These are phyloP conservation scores for Penicillium fuscoglaucum DNA, from an alignment of 2,329 filamentous ascomycete genomes.

Conservation along the genomic window DNA sequence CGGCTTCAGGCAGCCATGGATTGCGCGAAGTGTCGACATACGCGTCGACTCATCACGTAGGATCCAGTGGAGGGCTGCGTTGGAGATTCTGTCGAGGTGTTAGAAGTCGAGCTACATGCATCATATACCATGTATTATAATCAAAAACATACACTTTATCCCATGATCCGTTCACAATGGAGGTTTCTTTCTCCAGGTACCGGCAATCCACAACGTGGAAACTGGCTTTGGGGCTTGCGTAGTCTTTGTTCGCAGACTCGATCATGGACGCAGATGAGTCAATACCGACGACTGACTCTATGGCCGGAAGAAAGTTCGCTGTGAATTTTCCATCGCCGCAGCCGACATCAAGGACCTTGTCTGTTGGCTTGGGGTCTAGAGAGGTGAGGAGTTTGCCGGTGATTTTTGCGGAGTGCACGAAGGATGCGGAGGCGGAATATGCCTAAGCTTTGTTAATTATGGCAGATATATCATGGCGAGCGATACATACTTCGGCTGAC, in stretches of 20 bases:
- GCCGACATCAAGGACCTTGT: conserved; percentile 62
- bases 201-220: conserved; percentile 40
- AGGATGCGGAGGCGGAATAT: conserved; percentile 62
- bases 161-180: conserved; percentile 34
- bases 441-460: conserved; percentile 40
- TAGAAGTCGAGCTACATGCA: neutral
- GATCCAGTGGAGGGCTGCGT: conserved; percentile 69
- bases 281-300: conserved; percentile 56
- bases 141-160: conserved; percentile 52
- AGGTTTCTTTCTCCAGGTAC: conserved; percentile 31
- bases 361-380: conserved; percentile 59
- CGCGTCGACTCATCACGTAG: conserved; percentile 52
- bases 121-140: neutral
- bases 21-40: conserved; percentile 54
- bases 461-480: neutral
- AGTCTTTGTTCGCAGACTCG: conserved; percentile 49
- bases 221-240: conserved; percentile 31
- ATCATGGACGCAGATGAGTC: conserved; percentile 64
- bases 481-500: conserved; percentile 37
- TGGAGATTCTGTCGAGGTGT: conserved; percentile 50
- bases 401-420: conserved; percentile 58
- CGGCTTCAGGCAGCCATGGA: conserved; percentile 54
- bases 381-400: conserved; percentile 59
- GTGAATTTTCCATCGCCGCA: conserved; percentile 66
- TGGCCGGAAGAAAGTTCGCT: conserved; percentile 52